A percentile compares a stretch with the other conserved stretches of the same genome.
Conservation (phyloP, 768 basidiomycete genomes). For the Solioccasus polychromus region DNA sequence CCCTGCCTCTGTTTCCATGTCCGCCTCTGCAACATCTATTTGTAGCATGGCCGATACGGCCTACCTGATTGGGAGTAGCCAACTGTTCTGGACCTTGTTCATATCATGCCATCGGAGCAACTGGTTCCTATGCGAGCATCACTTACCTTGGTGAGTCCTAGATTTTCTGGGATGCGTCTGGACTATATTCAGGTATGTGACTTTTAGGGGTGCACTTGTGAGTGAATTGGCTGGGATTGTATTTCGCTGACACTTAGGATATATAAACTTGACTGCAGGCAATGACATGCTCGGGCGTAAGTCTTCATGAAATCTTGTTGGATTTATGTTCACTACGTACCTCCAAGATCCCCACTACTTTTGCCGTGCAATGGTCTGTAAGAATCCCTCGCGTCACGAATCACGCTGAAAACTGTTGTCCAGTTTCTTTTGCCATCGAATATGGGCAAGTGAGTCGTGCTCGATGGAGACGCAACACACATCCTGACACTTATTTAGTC, state of each 20-base stretch:
- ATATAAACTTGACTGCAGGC: neutral
- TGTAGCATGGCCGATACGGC: slow-evolving; percentile 6
- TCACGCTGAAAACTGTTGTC: neutral
- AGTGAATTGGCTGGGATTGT: neutral
- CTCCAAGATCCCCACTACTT: neutral
- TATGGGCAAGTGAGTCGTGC: slow-evolving; percentile 13
- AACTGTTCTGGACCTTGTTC: neutral
- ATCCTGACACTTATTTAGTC: slow-evolving; percentile 1
- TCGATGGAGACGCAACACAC: neutral
- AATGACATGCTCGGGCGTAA: neutral
- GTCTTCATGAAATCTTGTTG: neutral
- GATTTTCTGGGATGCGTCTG: neutral
- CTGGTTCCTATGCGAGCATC: neutral
- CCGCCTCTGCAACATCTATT: neutral
- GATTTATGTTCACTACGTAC: neutral
- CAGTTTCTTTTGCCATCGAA: slow-evolving; percentile 16
- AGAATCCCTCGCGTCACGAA: too few species aligned
- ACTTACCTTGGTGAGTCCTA: slow-evolving; percentile 1
- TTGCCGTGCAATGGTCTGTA: slow-evolving; percentile 11
- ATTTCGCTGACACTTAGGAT: neutral
- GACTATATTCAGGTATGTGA: neutral
- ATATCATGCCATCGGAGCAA: slow-evolving; percentile 3
- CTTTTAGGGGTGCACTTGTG: slow-evolving; percentile 9
- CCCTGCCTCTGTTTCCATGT: neutral
- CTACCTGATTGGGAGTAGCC: slow-evolving; percentile 1